Evolutionary conservation across 2,329 filamentous ascomycete genomes (phyloP).

Genomic region (Cladophialophora yegresii): DNA sequence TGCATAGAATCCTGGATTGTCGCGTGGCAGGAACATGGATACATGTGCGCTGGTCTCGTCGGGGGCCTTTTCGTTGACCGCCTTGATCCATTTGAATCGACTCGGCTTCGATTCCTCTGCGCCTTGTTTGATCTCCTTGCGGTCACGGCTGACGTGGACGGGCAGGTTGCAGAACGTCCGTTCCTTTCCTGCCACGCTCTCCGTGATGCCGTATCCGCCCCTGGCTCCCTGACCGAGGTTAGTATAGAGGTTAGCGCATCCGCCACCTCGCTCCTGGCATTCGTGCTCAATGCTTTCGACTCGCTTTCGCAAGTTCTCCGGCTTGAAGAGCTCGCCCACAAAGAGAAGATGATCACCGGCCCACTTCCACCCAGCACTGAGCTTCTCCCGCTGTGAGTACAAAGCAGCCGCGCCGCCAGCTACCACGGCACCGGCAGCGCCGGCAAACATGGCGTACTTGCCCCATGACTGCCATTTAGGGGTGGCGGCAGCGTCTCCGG

Average conservation of each 20-base stretch:
- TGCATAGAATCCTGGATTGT: slow-evolving; percentile 50
- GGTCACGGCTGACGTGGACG: slow-evolving; percentile 24
- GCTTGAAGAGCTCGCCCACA: slow-evolving; percentile 82
- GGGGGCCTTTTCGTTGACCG: slow-evolving; percentile 73
- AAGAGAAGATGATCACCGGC: slow-evolving; percentile 90
- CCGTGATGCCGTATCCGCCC: slow-evolving; percentile 50
- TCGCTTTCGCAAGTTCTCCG: slow-evolving; percentile 75
- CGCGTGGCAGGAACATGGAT: slow-evolving; percentile 50
- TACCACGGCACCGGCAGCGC: slow-evolving; percentile 75
- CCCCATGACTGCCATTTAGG: slow-evolving; percentile 76
- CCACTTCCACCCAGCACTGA: slow-evolving; percentile 76
- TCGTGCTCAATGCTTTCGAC: slow-evolving; percentile 67
- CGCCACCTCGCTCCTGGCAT: slow-evolving; percentile 42
- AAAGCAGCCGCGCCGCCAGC: slow-evolving; percentile 81
- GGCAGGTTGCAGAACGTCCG: slow-evolving; percentile 90
- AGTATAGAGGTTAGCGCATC: slow-evolving; percentile 83
- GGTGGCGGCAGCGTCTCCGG: slow-evolving; percentile 49
- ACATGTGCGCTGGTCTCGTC: slow-evolving; percentile 82
- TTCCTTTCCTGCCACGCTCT: slow-evolving; percentile 56
- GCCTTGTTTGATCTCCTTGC: slow-evolving; percentile 37
- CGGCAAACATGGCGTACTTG: slow-evolving; percentile 80
- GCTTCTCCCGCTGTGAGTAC: slow-evolving; percentile 79
- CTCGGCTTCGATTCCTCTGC: slow-evolving; percentile 31
- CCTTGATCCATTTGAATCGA: slow-evolving; percentile 65
- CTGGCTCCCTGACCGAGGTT: slow-evolving; percentile 70